These are phyloP conservation scores for Cryptosporidium sp. DNA, from an alignment of 169 alveolate genomes.

Conservation along the genomic window DNA sequence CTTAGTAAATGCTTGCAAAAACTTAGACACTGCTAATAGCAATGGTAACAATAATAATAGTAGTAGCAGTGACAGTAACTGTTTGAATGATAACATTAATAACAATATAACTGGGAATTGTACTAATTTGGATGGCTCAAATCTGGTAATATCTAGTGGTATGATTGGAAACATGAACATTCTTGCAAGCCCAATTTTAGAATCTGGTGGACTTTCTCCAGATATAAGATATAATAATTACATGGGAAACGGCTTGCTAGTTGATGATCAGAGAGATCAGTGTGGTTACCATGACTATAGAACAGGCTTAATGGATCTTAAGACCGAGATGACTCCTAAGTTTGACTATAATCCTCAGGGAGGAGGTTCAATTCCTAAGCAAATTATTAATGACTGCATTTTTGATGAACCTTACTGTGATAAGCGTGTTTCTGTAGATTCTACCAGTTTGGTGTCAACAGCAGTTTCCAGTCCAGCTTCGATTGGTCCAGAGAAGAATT, in stretches of 20 bases:
- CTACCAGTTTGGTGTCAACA: slow-evolving; percentile 55
- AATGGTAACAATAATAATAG: slow-evolving; percentile 5
- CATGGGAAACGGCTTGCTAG: background rate
- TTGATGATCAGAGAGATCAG: slow-evolving; percentile 40
- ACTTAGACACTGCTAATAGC: background rate
- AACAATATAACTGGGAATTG: background rate
- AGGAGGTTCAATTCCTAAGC: background rate
- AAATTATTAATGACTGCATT: slow-evolving; percentile 18
- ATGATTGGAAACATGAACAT: background rate
- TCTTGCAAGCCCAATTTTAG: slow-evolving; percentile 1
- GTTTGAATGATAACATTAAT: background rate
- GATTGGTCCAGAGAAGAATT: slow-evolving; percentile 57
- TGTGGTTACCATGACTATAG: slow-evolving; percentile 21
- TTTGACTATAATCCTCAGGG: slow-evolving; percentile 18
- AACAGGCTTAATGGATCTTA: slow-evolving; percentile 2
- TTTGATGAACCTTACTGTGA: slow-evolving; percentile 31
- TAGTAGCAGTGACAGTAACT: background rate
- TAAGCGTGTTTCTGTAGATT: slow-evolving; percentile 23
- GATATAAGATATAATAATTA: background rate
- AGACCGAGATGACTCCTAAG: slow-evolving; percentile 18
- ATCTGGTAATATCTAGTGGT: slow-evolving; percentile 1
- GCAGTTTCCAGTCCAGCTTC: slow-evolving; percentile 75
- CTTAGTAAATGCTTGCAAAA: slow-evolving; percentile 2
- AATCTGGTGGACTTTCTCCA: slow-evolving; percentile 16
- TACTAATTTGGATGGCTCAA: background rate